These are phyloP conservation scores for Hypoxylon sp. DNA, from an alignment of 2,329 filamentous ascomycete species.

Conservation along the genomic window DNA sequence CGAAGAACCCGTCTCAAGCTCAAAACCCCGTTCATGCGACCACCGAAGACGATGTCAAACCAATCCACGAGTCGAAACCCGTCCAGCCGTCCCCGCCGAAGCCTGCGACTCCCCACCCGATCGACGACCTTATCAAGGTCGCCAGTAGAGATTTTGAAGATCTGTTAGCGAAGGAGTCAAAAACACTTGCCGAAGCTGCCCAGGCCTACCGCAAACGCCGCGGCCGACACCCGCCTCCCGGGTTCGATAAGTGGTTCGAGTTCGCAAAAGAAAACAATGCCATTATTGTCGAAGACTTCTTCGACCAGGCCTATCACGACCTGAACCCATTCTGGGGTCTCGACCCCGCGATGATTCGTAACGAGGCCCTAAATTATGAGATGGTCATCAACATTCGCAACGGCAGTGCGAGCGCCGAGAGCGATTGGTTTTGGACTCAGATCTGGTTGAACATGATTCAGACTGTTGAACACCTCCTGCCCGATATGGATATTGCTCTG, in stretches of 20 bases:
- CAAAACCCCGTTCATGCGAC: constrained; percentile 27
- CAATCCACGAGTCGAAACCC: constrained; percentile 26
- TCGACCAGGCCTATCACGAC: constrained; percentile 67
- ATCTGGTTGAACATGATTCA: constrained; percentile 67
- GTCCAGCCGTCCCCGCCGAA: constrained; percentile 33
- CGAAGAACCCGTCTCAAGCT: constrained; percentile 30
- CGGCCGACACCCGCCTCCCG: constrained; percentile 63
- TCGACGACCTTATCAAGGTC: constrained; percentile 58
- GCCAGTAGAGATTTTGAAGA: constrained; percentile 55
- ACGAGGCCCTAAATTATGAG: constrained; percentile 66
- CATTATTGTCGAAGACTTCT: constrained; percentile 61
- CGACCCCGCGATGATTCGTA: constrained; percentile 60
- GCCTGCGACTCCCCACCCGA: constrained; percentile 53
- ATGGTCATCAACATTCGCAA: constrained; percentile 71
- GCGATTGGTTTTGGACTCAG: constrained; percentile 69
- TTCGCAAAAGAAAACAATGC: constrained; percentile 58
- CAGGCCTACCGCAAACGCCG: constrained; percentile 59
- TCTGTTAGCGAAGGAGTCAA: constrained; percentile 56
- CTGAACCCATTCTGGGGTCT: constrained; percentile 67
- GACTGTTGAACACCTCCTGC: constrained; percentile 66
- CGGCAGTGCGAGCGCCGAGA: constrained; percentile 62
- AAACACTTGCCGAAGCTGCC: constrained; percentile 59
- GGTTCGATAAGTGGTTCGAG: constrained; percentile 61
- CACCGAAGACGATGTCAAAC: constrained; percentile 5
- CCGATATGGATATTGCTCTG: constrained; percentile 75